Conservation (phyloP, 1,284 basidiomycete species). For the Bjerkandera adusta region DNA sequence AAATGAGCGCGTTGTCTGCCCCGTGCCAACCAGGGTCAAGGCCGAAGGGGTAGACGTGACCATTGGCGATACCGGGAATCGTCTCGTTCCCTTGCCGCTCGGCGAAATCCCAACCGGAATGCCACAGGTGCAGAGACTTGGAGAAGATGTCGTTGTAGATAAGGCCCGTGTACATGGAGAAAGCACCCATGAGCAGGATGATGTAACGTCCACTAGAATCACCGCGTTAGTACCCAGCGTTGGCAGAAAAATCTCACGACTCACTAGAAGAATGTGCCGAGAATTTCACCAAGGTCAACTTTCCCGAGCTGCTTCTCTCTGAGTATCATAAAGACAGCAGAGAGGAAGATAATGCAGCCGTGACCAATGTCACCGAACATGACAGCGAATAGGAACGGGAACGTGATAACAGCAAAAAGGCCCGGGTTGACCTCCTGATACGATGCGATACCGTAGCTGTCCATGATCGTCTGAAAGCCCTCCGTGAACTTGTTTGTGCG, state of each 20-base stretch:
- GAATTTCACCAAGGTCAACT: constrained; percentile 82
- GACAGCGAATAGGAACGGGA: constrained; percentile 98
- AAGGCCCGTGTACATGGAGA: constrained; percentile 95
- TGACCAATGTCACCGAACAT: constrained; percentile 99
- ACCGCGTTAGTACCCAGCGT: constrained; percentile 15
- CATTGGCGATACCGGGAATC: constrained; percentile 55
- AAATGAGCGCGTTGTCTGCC: constrained; percentile 89
- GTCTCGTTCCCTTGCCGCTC: constrained; percentile 43
- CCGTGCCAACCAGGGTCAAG: constrained; percentile 97
- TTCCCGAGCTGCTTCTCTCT: constrained; percentile 82
- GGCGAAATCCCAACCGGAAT: constrained; percentile 88
- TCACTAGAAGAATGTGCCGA: constrained; percentile 91
- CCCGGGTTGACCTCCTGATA: constrained; percentile 99
- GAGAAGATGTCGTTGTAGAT: constrained; percentile 99
- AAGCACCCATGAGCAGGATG: constrained; percentile 95
- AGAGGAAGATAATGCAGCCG: constrained; percentile 79
- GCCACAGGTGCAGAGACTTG: constrained; percentile 85
- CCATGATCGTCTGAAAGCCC: constrained; percentile 98
- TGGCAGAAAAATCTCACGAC: constrained; percentile 30
- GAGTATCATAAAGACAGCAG: constrained; percentile 84
- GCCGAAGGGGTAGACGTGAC: constrained; percentile 87
- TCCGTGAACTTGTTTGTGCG: constrained; percentile 97
- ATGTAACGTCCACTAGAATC: constrained; percentile 88
- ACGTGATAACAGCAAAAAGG: constrained; percentile 90
- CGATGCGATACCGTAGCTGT: constrained; percentile 92